Evolutionary conservation across 768 basidiomycete species (phyloP), one percentile per base, ranked within the genome.

Genomic region (Thelephora aurantiotincta): DNA sequence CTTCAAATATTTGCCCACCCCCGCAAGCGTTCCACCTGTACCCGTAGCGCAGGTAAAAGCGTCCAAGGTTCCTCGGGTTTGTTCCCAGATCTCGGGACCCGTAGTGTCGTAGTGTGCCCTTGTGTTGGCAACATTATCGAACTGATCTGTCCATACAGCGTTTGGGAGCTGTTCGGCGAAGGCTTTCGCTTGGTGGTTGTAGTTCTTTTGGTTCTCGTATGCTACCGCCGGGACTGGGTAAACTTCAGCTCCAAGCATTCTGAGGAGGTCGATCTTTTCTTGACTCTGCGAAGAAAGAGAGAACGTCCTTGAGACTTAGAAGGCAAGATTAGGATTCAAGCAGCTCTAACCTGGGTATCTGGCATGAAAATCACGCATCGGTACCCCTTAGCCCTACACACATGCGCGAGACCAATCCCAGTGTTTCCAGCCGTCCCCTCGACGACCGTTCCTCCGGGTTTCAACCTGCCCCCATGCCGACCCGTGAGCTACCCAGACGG

Each of bases 291-390:
- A 0, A 5, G 12, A 41, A 33, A 43, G 42, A 26, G 5, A 36
- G 16, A 19, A 43, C 13, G 44, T 20, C 6, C 18, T 22, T 12
- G 30, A 26, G 33, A 9, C 14, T 45, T 9, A n/a, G n/a, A 34
- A 33, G 33, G 30, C 6, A 7, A 45, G 11, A 18, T 9, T 11
- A 14, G 12, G 20, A 7, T 46, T 18, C 3, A 12, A 20, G 14
- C 13, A 35, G 11, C 18, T 47, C 65, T 36, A 47, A 79, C 86
- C 74, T 96, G 87, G 3, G 83, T 90, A 62, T 96, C 71, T 26
- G 94, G 94, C 94, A 99, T 98, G 75, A 88, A 99, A 58, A 99
- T 99, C 9, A 99, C 94, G 63, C 96, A 98, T 61, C 82, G 87
- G 71, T 99, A 98, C 2, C 96, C 93, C 56, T 71, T 78, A 6